Percentiles rank a stretch among this genome's conserved stretches.
Conservation (phyloP, 371 early-diverging fungal species). For the Mucor lusitanicus region DNA sequence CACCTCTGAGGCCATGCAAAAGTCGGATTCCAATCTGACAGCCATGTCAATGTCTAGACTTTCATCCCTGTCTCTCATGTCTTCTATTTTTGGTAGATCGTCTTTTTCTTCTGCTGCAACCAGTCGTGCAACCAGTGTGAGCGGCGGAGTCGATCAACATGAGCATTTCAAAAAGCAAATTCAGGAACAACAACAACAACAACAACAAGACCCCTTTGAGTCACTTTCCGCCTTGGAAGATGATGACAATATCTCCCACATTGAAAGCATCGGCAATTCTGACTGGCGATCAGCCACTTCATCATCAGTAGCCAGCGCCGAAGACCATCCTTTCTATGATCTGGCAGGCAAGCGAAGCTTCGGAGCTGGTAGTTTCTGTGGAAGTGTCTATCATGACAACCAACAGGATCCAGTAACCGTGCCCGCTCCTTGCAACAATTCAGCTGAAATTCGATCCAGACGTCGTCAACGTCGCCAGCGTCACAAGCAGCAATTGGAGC, state of each 20-base stretch:
- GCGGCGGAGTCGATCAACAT: not conserved
- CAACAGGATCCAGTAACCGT: constrained; percentile 7
- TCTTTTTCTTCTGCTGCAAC: not conserved
- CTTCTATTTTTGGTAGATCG: constrained; percentile 36
- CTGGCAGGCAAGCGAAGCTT: constrained; percentile 27
- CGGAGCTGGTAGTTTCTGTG: constrained; percentile 26
- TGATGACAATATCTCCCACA: constrained; percentile 7
- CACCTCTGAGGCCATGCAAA: not conserved
- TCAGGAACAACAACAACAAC: not conserved
- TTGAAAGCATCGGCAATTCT: constrained; percentile 8
- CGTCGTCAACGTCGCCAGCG: constrained; percentile 19
- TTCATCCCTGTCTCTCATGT: constrained; percentile 35
- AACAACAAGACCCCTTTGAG: not conserved
- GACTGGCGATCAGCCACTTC: not conserved
- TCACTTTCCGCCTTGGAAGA: not conserved
- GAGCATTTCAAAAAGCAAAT: not conserved
- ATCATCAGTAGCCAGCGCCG: not conserved
- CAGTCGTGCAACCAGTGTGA: constrained; percentile 24
- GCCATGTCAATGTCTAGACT: constrained; percentile 33
- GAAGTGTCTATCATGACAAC: constrained; percentile 20
- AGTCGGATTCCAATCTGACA: constrained; percentile 9
- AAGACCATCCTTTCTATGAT: constrained; percentile 27
- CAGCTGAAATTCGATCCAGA: constrained; percentile 9
- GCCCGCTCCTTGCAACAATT: not conserved
- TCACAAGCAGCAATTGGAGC: constrained; percentile 12